Evolutionary conservation across 2,329 filamentous ascomycete genomes (phyloP), one percentile per base, ranked within the genome.

Genomic region (Sporothrix schenckii): DNA sequence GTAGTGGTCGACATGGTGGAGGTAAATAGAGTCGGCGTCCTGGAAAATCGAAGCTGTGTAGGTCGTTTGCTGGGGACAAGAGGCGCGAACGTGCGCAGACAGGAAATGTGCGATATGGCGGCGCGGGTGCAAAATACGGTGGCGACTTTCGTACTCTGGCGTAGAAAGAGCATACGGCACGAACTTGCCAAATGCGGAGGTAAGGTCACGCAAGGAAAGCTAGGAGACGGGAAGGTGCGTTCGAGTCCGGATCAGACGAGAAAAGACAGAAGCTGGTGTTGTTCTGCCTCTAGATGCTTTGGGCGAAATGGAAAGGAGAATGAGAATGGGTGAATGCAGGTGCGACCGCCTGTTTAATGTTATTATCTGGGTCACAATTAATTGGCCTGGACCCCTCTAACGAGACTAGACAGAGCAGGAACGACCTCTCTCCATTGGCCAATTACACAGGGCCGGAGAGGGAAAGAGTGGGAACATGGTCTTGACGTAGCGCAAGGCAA

Each of bases 1-100:
- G 70, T 70, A 4, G 71, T 73, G 2, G 73, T 72, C 44, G 72
- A 73, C 72, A 73, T 74, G 69, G 34, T 54, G 44, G 53, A 41
- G n/a, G 21, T 30, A 24, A 68, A 58, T 21, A 58, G 44, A 21
- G 39, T 21, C 13, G 21, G 14, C 24, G 39, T 19, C 27, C 52
- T 54, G 10, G 5, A n/a, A n/a, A 39, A 44, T 21, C 24, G 53
- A 10, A n/a, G 54, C 5, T 11, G 41, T 49, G 27, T 2, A 5
- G 53, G 49, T 19, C 52, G 66, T 68, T 24, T 50, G 54, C 24
- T 44, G 49, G 67, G 58, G 58, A 63, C 58, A 39, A 47, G 39
- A 47, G 58, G 39, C 44, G 58, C 39, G 34, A 41, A 66, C 50
- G 39, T 21, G 50, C 53, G 69, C 30, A 56, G 27, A 30, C 10